Conservation (phyloP, 768 basidiomycete genomes). For the Trametes gibbosa region DNA sequence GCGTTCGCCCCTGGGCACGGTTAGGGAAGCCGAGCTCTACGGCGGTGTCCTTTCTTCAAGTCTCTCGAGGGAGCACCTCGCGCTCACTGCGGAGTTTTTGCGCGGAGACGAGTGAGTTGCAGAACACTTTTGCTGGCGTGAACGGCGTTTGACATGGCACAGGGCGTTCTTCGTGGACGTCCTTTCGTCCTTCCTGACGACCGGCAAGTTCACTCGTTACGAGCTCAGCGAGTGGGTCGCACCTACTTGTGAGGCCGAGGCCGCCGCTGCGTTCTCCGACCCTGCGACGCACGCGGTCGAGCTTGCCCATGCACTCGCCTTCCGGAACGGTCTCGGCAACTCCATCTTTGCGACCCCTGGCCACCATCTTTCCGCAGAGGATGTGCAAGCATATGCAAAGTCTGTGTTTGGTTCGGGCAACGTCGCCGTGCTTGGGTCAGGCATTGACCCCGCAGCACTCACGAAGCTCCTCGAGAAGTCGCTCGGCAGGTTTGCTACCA, state of each 20-base stretch:
- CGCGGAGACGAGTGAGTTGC: slow-evolving; percentile 89
- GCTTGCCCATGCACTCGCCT: slow-evolving; percentile 84
- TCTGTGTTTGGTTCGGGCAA: slow-evolving; percentile 75
- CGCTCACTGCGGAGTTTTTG: slow-evolving; percentile 92
- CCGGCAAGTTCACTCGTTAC: slow-evolving; percentile 77
- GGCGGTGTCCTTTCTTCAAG: slow-evolving; percentile 88
- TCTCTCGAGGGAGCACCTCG: slow-evolving; percentile 85
- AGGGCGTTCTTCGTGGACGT: slow-evolving; percentile 90
- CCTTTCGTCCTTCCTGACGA: slow-evolving; percentile 79
- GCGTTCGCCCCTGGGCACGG: slow-evolving; percentile 85
- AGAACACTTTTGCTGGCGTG: not conserved
- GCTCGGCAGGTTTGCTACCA: slow-evolving; percentile 47
- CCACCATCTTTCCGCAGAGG: slow-evolving; percentile 56
- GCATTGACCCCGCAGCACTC: slow-evolving; percentile 73
- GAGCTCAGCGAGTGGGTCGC: slow-evolving; percentile 75
- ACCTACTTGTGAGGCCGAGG: slow-evolving; percentile 69
- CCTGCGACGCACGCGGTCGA: slow-evolving; percentile 77
- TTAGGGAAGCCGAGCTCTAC: slow-evolving; percentile 90
- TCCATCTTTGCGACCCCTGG: slow-evolving; percentile 83
- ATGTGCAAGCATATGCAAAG: slow-evolving; percentile 73
- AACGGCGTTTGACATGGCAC: slow-evolving; percentile 3
- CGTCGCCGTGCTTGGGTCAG: slow-evolving; percentile 84
- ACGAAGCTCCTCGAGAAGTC: slow-evolving; percentile 68
- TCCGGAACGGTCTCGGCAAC: slow-evolving; percentile 91
- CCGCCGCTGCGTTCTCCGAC: slow-evolving; percentile 53